Evolutionary conservation across 192 early-diverging fungal species (phyloP).

Genomic region (Umbelopsis isabellina): DNA sequence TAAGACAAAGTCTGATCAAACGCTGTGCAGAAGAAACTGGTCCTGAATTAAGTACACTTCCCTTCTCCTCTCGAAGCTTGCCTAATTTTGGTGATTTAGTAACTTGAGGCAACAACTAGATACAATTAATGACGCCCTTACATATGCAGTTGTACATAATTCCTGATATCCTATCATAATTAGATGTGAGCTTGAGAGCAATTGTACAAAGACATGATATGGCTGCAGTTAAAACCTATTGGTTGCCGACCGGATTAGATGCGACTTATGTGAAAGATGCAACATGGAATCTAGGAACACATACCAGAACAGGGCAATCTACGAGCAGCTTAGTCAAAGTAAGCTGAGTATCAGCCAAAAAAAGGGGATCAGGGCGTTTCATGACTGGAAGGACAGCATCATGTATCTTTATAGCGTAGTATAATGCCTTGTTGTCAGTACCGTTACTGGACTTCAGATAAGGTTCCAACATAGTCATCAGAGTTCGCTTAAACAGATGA

Average conservation of each 20-base stretch:
- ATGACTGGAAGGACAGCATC: slow-evolving; percentile 54
- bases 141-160: slow-evolving; percentile 48
- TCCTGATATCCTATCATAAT: slow-evolving; percentile 48
- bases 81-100: slow-evolving; percentile 38
- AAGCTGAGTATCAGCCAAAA: slow-evolving; percentile 26
- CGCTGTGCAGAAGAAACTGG: slow-evolving; percentile 43
- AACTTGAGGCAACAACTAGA: slow-evolving; percentile 21
- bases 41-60: slow-evolving; percentile 36
- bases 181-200: slow-evolving; percentile 61
- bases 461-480: slow-evolving; percentile 54
- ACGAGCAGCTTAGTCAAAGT: slow-evolving; percentile 2
- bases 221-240: slow-evolving; percentile 62
- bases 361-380: slow-evolving; percentile 54
- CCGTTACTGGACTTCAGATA: slow-evolving; percentile 53
- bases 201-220: slow-evolving; percentile 77
- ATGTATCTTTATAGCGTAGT: slow-evolving; percentile 57
- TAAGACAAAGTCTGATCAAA: slow-evolving; percentile 71
- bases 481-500: slow-evolving; percentile 33
- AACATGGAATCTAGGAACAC: background rate
- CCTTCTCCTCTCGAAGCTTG: slow-evolving; percentile 56
- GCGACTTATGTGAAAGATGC: background rate
- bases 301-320: background rate
- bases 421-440: slow-evolving; percentile 7
- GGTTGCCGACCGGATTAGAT: background rate
- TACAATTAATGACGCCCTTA: slow-evolving; percentile 8